Conservation (phyloP, 108 stramenopile genomes). For the Mediolabrus comicus region DNA sequence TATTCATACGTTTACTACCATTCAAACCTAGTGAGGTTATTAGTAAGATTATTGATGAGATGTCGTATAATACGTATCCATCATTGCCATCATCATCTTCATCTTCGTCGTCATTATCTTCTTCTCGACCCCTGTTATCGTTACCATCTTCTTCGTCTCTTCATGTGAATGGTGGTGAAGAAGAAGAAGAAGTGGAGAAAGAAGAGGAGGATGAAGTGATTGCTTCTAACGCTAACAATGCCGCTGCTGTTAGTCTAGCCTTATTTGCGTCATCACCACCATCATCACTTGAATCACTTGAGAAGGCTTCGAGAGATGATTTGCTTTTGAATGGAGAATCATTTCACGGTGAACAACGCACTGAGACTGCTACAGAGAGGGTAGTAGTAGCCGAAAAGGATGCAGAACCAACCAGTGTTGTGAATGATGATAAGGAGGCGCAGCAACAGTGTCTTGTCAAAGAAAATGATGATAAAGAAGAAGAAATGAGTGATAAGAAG, state of each 20-base stretch:
- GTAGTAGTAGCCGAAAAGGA: neutral
- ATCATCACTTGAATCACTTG: too few relatives aligned
- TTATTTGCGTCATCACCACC: too few relatives aligned
- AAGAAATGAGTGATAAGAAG: neutral
- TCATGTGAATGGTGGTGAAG: too few relatives aligned
- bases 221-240: neutral
- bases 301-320: too few relatives aligned
- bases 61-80: too few relatives aligned
- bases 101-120: neutral
- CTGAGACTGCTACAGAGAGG: neutral
- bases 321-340: too few relatives aligned
- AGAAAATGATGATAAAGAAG: neutral
- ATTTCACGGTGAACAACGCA: too few relatives aligned
- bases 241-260: too few relatives aligned
- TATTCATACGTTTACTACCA: slow-evolving; percentile 21
- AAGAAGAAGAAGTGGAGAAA: too few relatives aligned
- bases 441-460: neutral
- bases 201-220: neutral
- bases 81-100: neutral
- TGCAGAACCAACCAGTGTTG: neutral
- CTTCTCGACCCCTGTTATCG: too few relatives aligned
- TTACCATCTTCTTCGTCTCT: too few relatives aligned
- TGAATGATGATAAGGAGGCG: neutral
- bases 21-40: neutral
- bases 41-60: slow-evolving; percentile 8